phyloP scores from a whole-genome alignment of 768 basidiomycete species.

The Rhizopogon vulgaris region DNA sequence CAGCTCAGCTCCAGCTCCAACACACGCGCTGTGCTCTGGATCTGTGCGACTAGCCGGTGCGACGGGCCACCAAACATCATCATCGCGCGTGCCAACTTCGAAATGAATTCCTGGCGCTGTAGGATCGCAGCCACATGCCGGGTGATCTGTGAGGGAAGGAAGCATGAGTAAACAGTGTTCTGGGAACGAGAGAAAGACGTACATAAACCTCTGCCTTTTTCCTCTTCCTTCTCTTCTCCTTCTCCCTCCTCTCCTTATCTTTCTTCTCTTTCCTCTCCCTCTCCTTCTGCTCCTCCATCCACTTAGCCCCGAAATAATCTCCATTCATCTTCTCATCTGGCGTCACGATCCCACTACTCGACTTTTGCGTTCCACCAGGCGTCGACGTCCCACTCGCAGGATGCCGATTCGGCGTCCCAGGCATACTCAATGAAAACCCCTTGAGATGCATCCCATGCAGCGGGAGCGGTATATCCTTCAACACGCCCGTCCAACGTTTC shows the following conservation, averaged over 20 bases:
- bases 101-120: conserved; percentile 75
- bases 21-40: conserved; percentile 71
- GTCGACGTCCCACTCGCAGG: not conserved
- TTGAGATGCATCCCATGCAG: conserved; percentile 11
- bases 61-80: conserved; percentile 88
- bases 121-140: conserved; percentile 80
- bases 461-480: conserved; percentile 36
- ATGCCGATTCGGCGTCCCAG: conserved; percentile 4
- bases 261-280: conserved; percentile 36
- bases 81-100: conserved; percentile 79
- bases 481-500: conserved; percentile 29
- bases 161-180: not conserved
- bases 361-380: conserved; percentile 9
- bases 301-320: conserved; percentile 27
- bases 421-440: conserved; percentile 7
- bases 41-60: conserved; percentile 77
- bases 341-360: conserved; percentile 12
- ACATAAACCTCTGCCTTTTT: conserved; percentile 77
- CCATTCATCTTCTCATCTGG: conserved; percentile 14
- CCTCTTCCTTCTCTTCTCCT: conserved; percentile 45
- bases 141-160: conserved; percentile 50
- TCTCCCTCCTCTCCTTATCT: conserved; percentile 29
- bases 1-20: conserved; percentile 70
- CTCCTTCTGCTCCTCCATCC: conserved; percentile 27
- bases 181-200: conserved; percentile 19